These are phyloP conservation scores for Tulasnella sp. DNA, from an alignment of 768 basidiomycete species.

Conservation along the genomic window DNA sequence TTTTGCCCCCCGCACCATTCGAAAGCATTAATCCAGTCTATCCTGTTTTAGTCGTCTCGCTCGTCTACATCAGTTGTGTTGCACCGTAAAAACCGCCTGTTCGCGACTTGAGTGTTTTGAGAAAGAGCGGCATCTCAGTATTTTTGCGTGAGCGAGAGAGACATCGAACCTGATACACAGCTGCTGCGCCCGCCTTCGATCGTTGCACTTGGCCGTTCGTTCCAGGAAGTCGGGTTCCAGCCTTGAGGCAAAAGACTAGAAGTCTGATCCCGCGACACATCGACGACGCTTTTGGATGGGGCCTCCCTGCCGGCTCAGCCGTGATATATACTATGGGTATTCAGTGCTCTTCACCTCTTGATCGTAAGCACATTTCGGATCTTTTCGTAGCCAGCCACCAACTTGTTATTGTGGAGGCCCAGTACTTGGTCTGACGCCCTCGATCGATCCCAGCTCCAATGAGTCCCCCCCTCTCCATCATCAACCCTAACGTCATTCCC, in stretches of 20 bases:
- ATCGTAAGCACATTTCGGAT: neutral
- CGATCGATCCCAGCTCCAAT: neutral
- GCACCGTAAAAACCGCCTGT: neutral
- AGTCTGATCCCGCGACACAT: neutral
- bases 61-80: conserved; percentile 8
- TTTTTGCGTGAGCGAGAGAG: neutral
- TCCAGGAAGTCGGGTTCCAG: neutral
- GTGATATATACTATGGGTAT: conserved; percentile 8
- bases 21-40: conserved; percentile 1
- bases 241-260: neutral
- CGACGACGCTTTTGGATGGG: too few relatives aligned
- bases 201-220: neutral
- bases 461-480: neutral
- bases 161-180: neutral
- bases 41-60: neutral
- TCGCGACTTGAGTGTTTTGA: neutral
- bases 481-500: neutral
- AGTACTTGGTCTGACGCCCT: neutral
- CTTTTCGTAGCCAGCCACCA: neutral
- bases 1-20: neutral
- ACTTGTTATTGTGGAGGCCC: neutral
- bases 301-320: neutral
- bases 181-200: neutral
- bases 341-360: neutral
- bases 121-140: too few relatives aligned